Conservation (phyloP, 2,329 filamentous ascomycete species). For the Chaetomium sp. region DNA sequence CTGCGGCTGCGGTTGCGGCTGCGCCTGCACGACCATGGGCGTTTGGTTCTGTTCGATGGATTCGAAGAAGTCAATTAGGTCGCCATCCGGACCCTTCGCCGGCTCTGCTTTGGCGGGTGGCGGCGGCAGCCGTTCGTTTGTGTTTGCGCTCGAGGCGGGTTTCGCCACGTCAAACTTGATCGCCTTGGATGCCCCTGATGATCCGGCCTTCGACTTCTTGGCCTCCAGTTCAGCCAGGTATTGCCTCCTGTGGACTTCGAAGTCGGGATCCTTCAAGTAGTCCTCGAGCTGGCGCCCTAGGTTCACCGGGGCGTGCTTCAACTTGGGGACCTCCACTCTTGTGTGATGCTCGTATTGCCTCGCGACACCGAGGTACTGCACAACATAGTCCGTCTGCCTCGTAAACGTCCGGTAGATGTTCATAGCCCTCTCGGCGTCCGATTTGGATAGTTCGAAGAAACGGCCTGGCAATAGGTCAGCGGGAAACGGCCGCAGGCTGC, state of each 20-base stretch:
- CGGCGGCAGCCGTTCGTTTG: slow-evolving; percentile 41
- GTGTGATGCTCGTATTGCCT: slow-evolving; percentile 91
- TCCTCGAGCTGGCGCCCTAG: slow-evolving; percentile 88
- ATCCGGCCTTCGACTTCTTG: slow-evolving; percentile 53
- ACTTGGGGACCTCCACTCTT: slow-evolving; percentile 88
- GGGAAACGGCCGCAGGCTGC: slow-evolving; percentile 18
- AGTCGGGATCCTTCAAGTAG: slow-evolving; percentile 91
- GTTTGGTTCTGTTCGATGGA: slow-evolving; percentile 90
- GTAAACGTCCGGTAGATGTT: slow-evolving; percentile 91
- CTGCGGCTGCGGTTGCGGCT: slow-evolving; percentile 43
- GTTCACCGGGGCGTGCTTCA: slow-evolving; percentile 95
- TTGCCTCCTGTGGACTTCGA: slow-evolving; percentile 88
- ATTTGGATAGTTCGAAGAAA: slow-evolving; percentile 97
- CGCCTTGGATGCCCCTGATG: slow-evolving; percentile 39
- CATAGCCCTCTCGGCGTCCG: slow-evolving; percentile 89
- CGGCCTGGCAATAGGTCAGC: slow-evolving; percentile 62
- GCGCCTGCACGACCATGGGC: slow-evolving; percentile 57
- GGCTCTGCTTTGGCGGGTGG: slow-evolving; percentile 46
- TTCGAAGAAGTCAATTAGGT: slow-evolving; percentile 93
- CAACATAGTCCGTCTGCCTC: slow-evolving; percentile 87
- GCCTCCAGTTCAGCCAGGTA: slow-evolving; percentile 87
- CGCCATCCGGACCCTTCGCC: slow-evolving; percentile 67
- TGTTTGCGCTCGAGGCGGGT: slow-evolving; percentile 39
- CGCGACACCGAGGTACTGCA: slow-evolving; percentile 84
- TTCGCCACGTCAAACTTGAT: slow-evolving; percentile 44